phyloP scores from a whole-genome alignment of 108 stramenopile species.

The Pseudonitzschia multistriata region DNA sequence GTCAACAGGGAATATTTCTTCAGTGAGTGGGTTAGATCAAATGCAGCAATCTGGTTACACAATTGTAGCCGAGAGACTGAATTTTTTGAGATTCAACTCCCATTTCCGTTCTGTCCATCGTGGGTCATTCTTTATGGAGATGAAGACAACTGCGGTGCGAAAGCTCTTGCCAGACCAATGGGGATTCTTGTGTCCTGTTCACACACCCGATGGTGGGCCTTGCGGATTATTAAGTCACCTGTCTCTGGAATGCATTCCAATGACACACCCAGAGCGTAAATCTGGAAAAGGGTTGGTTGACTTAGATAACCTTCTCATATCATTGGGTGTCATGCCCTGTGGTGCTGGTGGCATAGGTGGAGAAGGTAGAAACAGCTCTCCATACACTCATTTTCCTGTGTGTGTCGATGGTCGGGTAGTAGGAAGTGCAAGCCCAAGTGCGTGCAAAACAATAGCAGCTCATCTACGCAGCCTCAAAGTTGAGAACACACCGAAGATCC shows the following conservation, averaged over 20 bases:
- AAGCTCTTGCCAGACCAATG: conserved; percentile 98
- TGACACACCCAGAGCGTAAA: conserved; percentile 60
- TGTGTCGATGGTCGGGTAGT: conserved; percentile 77
- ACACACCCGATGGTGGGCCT: conserved; percentile 99
- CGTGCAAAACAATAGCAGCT: conserved; percentile 66
- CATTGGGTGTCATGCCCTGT: conserved; percentile 61
- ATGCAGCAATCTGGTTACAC: conserved; percentile 99
- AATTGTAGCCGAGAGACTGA: conserved; percentile 96
- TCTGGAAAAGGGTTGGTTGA: conserved; percentile 44
- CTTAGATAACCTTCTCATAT: conserved; percentile 67
- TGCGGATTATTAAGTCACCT: conserved; percentile 98
- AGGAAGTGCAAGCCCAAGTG: conserved; percentile 55
- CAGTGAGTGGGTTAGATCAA: conserved; percentile 91
- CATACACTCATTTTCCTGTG: conserved; percentile 62
- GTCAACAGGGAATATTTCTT: conserved; percentile 94
- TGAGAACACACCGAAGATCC: conserved; percentile 46
- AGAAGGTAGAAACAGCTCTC: conserved; percentile 56
- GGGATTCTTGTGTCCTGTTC: conserved; percentile 99
- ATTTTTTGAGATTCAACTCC: conserved; percentile 92
- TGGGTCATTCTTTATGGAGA: conserved; percentile 98
- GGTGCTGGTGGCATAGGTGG: conserved; percentile 68
- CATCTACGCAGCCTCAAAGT: conserved; percentile 77
- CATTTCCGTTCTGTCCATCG: conserved; percentile 99
- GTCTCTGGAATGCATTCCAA: conserved; percentile 68
- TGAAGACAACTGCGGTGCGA: conserved; percentile 99